Percentiles rank a stretch among this genome's conserved stretches.
Evolutionary conservation across 768 basidiomycete species (phyloP).

Genomic region (Phlegmacium glaucopus): DNA sequence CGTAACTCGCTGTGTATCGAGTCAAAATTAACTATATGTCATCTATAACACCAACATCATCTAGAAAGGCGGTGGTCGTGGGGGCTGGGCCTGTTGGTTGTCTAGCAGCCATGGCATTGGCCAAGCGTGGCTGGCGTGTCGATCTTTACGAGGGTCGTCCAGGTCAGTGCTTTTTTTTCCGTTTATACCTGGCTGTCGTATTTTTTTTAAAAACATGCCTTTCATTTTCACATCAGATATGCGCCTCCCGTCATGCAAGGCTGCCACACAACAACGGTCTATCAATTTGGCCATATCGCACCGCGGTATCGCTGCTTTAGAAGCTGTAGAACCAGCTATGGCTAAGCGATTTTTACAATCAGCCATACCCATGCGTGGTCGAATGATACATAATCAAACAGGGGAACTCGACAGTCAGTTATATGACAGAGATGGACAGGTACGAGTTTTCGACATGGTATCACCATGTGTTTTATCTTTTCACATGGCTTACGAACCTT

Average conservation of each 20-base stretch:
- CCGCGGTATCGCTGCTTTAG: slow-evolving; percentile 85
- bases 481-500: slow-evolving; percentile 14
- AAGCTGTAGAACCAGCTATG: slow-evolving; percentile 69
- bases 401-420: slow-evolving; percentile 77
- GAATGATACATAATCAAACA: slow-evolving; percentile 85
- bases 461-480: slow-evolving; percentile 9
- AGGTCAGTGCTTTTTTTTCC: slow-evolving; percentile 41
- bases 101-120: slow-evolving; percentile 81
- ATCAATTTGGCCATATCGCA: slow-evolving; percentile 97
- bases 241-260: slow-evolving; percentile 67
- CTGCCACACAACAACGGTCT: slow-evolving; percentile 71
- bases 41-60: slow-evolving; percentile 1
- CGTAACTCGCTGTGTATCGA: neutral
- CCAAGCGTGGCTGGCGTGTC: slow-evolving; percentile 84
- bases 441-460: slow-evolving; percentile 32
- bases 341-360: slow-evolving; percentile 69
- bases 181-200: slow-evolving; percentile 12
- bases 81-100: slow-evolving; percentile 97
- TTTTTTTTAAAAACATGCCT: slow-evolving; percentile 7
- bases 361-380: slow-evolving; percentile 91
- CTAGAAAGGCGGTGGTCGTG: slow-evolving; percentile 53
- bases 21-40: neutral
- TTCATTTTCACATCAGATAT: slow-evolving; percentile 48
- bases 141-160: slow-evolving; percentile 76
- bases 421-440: slow-evolving; percentile 89